Base-by-base conservation (phyloP, 1,284 basidiomycete genomes). In the Leccinum fuscescens region DNA sequence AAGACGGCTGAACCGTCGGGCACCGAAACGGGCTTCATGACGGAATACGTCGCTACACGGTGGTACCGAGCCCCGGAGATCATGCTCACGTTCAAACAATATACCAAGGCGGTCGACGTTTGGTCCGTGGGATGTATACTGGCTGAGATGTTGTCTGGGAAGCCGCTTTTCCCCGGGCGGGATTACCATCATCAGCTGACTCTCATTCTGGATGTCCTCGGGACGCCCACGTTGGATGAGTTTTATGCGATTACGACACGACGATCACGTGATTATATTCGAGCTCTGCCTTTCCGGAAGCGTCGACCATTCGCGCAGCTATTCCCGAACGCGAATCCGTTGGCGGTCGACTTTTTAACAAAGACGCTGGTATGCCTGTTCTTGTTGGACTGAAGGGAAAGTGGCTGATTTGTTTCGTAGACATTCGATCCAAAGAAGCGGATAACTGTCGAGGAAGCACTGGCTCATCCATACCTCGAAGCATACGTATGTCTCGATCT, bases 101-200 rank as follows among this genome's bases (percentile, higher is more conserved):
- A 97, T 78, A 95, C 93, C 59, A 95, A 95, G 78, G 92, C 93
- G 31, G 94, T 96, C 69, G 93, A 95, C 69, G 85, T 96, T 15
- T 97, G 96, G 96, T 95, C 93, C 9, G 93, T 98, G 29, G 96
- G 96, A 6, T 98, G 96, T 74, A 97, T 98, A 72, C 83, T 98
- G 33, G 96, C 94, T 2, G 96, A 98, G 79, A 98, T 98, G 95
- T 80, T 98, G 6, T 91, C 88, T 3, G 92, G 94, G 22, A 92
- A 94, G 69, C 95, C 96, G 0, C 82, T 98, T 15, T 98, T 98
- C 82, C 96, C 96, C 0, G 96, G 96, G 14, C 86, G 94, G 20
- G 96, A 98, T 78, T 98, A 95, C 74, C 96, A 98, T 76, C 92
- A 98, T 70, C 96, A 98, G 69, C 83, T 98, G 29, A 89, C 89